A percentile compares a stretch with the other conserved stretches of the same genome.
Evolutionary conservation across 1,139 yeast genomes (phyloP).

Genomic region (Pichia terricola): DNA sequence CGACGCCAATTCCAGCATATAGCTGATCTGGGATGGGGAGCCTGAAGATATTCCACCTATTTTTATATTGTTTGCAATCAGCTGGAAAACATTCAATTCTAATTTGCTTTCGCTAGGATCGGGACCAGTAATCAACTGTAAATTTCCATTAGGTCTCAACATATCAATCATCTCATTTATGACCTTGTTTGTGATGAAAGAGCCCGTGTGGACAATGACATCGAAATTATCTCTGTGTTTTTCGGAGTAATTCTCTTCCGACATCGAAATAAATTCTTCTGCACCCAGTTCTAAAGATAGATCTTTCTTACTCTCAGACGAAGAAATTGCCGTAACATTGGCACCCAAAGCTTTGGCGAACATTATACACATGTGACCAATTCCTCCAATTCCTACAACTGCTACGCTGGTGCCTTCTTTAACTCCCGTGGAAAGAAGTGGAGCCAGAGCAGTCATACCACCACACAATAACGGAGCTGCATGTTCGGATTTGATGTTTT

Average conservation of each 20-base stretch:
- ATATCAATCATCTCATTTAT: conserved; percentile 28
- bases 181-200: conserved; percentile 30
- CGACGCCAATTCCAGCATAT: conserved; percentile 46
- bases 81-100: conserved; percentile 20
- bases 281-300: conserved; percentile 45
- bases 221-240: conserved; percentile 35
- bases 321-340: conserved; percentile 45
- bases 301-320: conserved; percentile 38
- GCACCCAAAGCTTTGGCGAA: conserved; percentile 51
- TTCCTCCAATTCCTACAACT: conserved; percentile 48
- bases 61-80: conserved; percentile 25
- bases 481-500: conserved; percentile 30
- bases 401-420: conserved; percentile 35
- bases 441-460: conserved; percentile 52
- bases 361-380: conserved; percentile 49
- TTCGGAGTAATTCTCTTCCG: conserved; percentile 19
- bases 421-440: conserved; percentile 35
- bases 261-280: conserved; percentile 40
- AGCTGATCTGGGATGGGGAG: conserved; percentile 39
- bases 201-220: conserved; percentile 40
- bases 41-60: conserved; percentile 34
- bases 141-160: conserved; percentile 32
- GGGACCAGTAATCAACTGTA: conserved; percentile 39
- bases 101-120: conserved; percentile 21
- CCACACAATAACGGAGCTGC: conserved; percentile 63